Base-by-base conservation (phyloP, 2,329 filamentous ascomycete species). In the Exophiala spinifera region DNA sequence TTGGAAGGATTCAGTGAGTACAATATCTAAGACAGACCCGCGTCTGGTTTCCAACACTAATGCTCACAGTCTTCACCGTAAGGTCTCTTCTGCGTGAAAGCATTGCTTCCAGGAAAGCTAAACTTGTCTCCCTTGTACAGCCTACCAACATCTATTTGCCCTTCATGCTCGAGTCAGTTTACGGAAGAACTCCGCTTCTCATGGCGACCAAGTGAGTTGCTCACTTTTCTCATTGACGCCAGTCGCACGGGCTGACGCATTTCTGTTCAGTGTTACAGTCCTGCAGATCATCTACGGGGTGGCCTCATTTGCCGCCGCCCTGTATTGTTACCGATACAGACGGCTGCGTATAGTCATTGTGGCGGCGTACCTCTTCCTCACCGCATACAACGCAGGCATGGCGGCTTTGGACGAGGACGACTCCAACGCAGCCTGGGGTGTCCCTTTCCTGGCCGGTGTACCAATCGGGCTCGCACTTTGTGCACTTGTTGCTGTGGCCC, bases 1-100 rank as follows among this genome's bases (percentile, higher is more conserved):
- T 31, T 46, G 44, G 44, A 46, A 31, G 44, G 44, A 46, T 31
- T 46, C 44, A 31, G 44, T 46, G 25, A 46, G 44, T 31, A 25
- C 17, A 25, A 25, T 21, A 25, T 46, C 44, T 31, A 25, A 28
- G 13, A 25, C 17, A 43, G 44, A 25, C 25, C 44, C 20, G 13
- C 20, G 17, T 23, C 19, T 25, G 8, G 44, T 31, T 45, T 31
- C 19, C 19, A 28, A 46, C 4, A 19, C 44, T 46, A 46, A 46
- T 31, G 44, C 17, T 19, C 10, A 28, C 17, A 46, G 44, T 31
- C 25, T 46, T 46, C 17, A 31, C 25, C 17, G 44, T 46, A 46
- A 46, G 42, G 13, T 25, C 25, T 46, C 44, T 14, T 46, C 17
- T 21, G 17, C 20, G 13, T 31, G 13, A 46, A 46, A 31, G 13